Conservation (phyloP, 495 filamentous ascomycete species). For the Lophiotrema nucula region DNA sequence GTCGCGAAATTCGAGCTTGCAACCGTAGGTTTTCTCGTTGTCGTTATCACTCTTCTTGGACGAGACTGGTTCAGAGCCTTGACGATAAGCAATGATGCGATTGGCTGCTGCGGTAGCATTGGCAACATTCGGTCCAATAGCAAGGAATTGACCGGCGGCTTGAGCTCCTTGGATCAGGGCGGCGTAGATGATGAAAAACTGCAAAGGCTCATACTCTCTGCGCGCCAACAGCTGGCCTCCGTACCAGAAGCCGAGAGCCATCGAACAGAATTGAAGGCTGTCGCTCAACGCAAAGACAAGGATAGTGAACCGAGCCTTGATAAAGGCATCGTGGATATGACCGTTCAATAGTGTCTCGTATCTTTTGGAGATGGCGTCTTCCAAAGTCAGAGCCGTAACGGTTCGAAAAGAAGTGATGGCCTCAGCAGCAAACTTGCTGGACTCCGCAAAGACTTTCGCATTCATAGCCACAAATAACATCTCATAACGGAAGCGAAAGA, state of each 20-base stretch:
- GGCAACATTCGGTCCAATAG: slow-evolving; percentile 13
- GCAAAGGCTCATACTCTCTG: slow-evolving; percentile 1
- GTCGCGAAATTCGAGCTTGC: slow-evolving; percentile 29
- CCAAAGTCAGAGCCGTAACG: slow-evolving; percentile 7
- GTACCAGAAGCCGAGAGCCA: slow-evolving; percentile 89
- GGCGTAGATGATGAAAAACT: slow-evolving; percentile 14
- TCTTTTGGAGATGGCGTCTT: slow-evolving; percentile 5
- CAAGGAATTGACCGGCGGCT: slow-evolving; percentile 15
- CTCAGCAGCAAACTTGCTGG: slow-evolving; percentile 8
- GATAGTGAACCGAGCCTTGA: slow-evolving; percentile 59
- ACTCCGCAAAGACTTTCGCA: slow-evolving; percentile 7
- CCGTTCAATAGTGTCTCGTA: background rate
- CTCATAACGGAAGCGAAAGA: slow-evolving; percentile 68
- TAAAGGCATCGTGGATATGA: background rate
- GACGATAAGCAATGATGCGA: slow-evolving; percentile 15
- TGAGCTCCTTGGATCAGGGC: slow-evolving; percentile 11
- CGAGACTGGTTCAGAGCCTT: no score
- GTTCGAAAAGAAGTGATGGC: slow-evolving; percentile 10
- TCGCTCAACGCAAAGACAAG: slow-evolving; percentile 76
- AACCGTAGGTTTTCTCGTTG: slow-evolving; percentile 3
- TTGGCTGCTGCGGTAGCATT: slow-evolving; percentile 3
- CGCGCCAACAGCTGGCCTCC: slow-evolving; percentile 52
- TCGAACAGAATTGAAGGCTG: slow-evolving; percentile 71
- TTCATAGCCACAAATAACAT: background rate
- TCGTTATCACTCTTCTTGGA: slow-evolving; percentile 41